Evolutionary conservation across 2,329 filamentous ascomycete genomes (phyloP).

Genomic region (Diaporthe ilicicola): DNA sequence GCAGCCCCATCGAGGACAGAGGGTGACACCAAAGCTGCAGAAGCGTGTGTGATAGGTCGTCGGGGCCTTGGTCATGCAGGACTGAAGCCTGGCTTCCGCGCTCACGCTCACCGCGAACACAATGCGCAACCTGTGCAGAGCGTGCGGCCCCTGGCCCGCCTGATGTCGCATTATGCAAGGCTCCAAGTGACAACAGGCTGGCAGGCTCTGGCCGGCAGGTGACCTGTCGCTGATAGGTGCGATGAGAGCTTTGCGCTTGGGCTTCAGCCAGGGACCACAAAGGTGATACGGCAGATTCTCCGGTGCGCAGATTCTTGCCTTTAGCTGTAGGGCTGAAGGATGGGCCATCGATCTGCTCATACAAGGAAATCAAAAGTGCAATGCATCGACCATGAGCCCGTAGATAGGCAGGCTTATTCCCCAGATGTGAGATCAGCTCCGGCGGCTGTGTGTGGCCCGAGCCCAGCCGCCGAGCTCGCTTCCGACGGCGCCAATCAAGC

Average conservation of each 20-base stretch:
- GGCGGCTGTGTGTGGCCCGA: neutral
- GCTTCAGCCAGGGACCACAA: neutral
- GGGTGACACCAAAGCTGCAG: constrained; percentile 16
- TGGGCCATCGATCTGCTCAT: neutral
- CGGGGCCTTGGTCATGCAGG: constrained; percentile 4
- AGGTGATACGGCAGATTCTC: constrained; percentile 8
- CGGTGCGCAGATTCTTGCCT: neutral
- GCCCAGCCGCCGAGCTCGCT: neutral
- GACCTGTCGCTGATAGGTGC: neutral
- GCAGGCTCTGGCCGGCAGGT: neutral
- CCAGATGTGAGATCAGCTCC: neutral
- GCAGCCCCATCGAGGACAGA: constrained; percentile 24
- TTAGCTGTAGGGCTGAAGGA: constrained; percentile 10
- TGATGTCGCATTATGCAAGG: constrained; percentile 21
- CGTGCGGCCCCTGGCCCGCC: constrained; percentile 4
- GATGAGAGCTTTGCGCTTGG: neutral
- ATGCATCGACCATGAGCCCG: neutral
- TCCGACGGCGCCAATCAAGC: constrained; percentile 11
- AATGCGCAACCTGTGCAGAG: neutral
- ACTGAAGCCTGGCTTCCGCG: constrained; percentile 15
- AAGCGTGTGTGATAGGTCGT: neutral
- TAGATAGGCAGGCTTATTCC: neutral
- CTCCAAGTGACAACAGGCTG: constrained; percentile 8
- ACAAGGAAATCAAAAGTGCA: neutral
- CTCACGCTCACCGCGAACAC: neutral